Percentiles rank a stretch among this genome's conserved stretches.
Conservation (phyloP, 129 eudicot genomes). For the Apium graveolens region DNA sequence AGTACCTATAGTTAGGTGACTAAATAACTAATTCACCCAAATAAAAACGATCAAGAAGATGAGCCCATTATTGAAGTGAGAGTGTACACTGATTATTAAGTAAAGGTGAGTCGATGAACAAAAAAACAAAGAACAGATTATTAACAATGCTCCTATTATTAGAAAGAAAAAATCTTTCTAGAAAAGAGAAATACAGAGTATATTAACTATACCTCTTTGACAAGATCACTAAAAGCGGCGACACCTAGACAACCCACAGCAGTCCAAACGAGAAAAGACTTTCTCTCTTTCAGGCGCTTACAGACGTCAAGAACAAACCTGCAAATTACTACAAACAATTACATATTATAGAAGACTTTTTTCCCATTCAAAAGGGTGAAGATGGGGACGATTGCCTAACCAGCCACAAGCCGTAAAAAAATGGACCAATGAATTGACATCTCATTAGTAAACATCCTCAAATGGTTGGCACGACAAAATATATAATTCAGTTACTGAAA, state of each 20-base stretch:
- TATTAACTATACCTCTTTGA: constrained; percentile 56
- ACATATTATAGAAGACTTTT: background rate
- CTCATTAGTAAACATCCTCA: background rate
- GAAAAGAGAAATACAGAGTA: background rate
- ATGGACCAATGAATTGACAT: background rate
- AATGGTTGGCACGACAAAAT: background rate
- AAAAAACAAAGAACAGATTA: background rate
- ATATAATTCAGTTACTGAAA: background rate
- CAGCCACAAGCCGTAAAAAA: background rate
- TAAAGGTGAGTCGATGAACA: background rate
- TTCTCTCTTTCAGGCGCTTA: constrained; percentile 62
- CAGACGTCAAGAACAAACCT: constrained; percentile 80
- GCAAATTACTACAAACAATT: constrained; percentile 14
- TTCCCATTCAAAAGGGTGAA: background rate
- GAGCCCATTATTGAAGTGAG: background rate
- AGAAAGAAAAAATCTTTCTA: background rate
- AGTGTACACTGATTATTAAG: background rate
- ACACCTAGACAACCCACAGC: constrained; percentile 93
- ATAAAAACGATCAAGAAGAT: background rate
- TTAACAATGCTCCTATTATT: background rate
- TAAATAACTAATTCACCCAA: background rate
- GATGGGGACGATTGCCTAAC: background rate
- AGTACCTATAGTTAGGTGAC: background rate
- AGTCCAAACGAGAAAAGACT: constrained; percentile 71
- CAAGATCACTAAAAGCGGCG: constrained; percentile 79